These are phyloP conservation scores for Paraleonurus japonicus DNA, from an alignment of 257 asterid species.

Conservation along the genomic window DNA sequence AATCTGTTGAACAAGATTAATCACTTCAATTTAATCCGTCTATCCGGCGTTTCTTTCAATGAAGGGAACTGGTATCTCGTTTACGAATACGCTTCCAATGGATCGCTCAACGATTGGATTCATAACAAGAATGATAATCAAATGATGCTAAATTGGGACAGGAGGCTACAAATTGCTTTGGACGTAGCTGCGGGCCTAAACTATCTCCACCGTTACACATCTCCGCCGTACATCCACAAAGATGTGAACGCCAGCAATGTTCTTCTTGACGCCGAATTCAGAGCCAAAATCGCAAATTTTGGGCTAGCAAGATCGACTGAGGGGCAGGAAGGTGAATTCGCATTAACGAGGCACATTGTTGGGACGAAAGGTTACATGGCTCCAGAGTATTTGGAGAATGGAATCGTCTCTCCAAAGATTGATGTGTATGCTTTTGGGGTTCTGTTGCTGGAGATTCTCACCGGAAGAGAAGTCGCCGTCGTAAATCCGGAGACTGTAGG, in stretches of 20 bases:
- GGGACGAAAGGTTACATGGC: slow-evolving; percentile 99
- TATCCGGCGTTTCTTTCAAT: slow-evolving; percentile 75
- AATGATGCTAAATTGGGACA: slow-evolving; percentile 49
- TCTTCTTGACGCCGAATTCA: slow-evolving; percentile 60
- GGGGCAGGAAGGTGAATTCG: slow-evolving; percentile 64
- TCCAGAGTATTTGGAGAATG: slow-evolving; percentile 92
- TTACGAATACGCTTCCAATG: slow-evolving; percentile 77
- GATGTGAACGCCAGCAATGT: slow-evolving; percentile 64
- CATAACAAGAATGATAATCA: slow-evolving; percentile 15
- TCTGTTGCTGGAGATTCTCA: slow-evolving; percentile 73
- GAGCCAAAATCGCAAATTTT: slow-evolving; percentile 76
- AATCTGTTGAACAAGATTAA: slow-evolving; percentile 69
- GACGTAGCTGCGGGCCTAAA: slow-evolving; percentile 83
- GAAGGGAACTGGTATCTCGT: slow-evolving; percentile 84
- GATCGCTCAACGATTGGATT: slow-evolving; percentile 61
- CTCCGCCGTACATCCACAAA: slow-evolving; percentile 83
- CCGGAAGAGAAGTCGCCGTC: slow-evolving; percentile 57
- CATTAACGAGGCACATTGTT: slow-evolving; percentile 81
- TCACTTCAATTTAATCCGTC: slow-evolving; percentile 81
- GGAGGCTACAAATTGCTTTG: slow-evolving; percentile 61
- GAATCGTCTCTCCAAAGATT: slow-evolving; percentile 71
- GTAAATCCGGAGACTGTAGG: slow-evolving; percentile 26
- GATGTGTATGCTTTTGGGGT: slow-evolving; percentile 90
- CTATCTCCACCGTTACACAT: slow-evolving; percentile 76
- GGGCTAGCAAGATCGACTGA: slow-evolving; percentile 72